A percentile compares a stretch with the other conserved stretches of the same genome.
Evolutionary conservation across 139 green algal genomes (phyloP).

Genomic region (Coelastrella sp.): DNA sequence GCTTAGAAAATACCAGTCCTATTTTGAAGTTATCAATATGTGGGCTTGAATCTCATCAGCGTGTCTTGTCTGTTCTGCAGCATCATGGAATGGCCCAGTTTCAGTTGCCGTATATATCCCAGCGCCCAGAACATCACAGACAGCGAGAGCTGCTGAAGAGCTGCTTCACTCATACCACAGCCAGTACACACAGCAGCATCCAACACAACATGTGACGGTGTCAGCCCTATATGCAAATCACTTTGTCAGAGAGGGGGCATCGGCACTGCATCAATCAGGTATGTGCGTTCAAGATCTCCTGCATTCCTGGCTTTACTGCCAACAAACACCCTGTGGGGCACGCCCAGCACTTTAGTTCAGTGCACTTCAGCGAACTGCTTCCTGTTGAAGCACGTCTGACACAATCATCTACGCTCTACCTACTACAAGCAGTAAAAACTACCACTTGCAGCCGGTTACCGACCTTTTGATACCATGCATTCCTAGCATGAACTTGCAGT

Average conservation of each 20-base stretch:
- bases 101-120: constrained; percentile 53
- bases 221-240: constrained; percentile 46
- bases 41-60: neutral
- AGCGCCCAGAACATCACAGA: constrained; percentile 3
- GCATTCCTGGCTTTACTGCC: no score
- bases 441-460: no score
- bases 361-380: no score
- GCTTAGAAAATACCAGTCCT: neutral
- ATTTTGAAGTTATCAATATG: neutral
- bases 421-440: neutral
- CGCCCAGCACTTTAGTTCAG: no score
- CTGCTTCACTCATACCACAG: neutral
- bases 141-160: neutral
- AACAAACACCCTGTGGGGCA: no score
- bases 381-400: no score
- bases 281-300: neutral
- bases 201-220: neutral
- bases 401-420: neutral
- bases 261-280: constrained; percentile 15
- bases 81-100: constrained; percentile 46
- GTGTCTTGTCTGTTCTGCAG: neutral
- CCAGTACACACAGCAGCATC: neutral
- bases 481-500: no score
- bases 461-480: no score
- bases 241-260: constrained; percentile 30